Evolutionary conservation across 2,329 filamentous ascomycete genomes (phyloP).

Genomic region (Beauveria rudraprayagi): DNA sequence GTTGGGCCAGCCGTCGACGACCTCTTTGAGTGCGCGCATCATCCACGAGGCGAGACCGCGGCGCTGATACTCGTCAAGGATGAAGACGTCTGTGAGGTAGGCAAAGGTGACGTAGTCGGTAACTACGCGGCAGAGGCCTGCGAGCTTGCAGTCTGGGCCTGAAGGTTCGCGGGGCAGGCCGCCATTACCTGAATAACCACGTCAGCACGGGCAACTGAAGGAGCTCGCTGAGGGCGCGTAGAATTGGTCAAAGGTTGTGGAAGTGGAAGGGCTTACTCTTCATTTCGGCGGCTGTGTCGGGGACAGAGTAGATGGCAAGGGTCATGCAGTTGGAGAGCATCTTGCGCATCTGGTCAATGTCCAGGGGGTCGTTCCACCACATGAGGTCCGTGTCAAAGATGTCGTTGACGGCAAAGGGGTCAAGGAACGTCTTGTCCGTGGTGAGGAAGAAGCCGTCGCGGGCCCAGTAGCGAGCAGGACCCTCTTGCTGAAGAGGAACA

Average conservation of each 20-base stretch:
- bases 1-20: conserved; percentile 46
- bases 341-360: conserved; percentile 38
- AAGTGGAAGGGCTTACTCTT: conserved; percentile 23
- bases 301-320: conserved; percentile 46
- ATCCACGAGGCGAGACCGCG: conserved; percentile 59
- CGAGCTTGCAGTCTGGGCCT: conserved; percentile 27
- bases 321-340: conserved; percentile 52
- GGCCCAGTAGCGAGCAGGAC: conserved; percentile 37
- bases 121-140: conserved; percentile 45
- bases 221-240: conserved; percentile 18
- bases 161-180: conserved; percentile 22
- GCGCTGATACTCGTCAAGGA: conserved; percentile 51
- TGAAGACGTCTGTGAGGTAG: conserved; percentile 61
- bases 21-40: conserved; percentile 51
- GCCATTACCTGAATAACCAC: conserved; percentile 20
- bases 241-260: conserved; percentile 18
- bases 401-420: conserved; percentile 44
- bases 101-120: conserved; percentile 63
- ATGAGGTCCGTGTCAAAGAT: conserved; percentile 49
- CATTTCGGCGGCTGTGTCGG: conserved; percentile 31
- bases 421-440: conserved; percentile 48
- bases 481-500: conserved; percentile 20
- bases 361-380: conserved; percentile 52
- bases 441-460: conserved; percentile 51
- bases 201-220: no score